Evolutionary conservation across 345 rosid species (phyloP), one percentile per base, ranked within the genome.

Genomic region (Eucalyptus fibrosa): DNA sequence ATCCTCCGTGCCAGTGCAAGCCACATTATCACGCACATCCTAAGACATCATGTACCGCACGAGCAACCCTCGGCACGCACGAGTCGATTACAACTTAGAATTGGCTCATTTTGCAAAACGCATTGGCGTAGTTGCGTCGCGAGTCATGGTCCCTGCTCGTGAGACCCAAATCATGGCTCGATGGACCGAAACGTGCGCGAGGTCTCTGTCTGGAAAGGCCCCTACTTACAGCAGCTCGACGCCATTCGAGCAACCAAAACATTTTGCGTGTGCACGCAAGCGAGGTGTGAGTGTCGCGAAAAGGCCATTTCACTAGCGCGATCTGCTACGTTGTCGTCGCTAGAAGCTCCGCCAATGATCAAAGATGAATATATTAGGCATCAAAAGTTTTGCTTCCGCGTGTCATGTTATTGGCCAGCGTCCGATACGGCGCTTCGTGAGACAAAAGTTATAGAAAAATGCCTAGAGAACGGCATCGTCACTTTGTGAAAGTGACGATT

Each of bases 251-350:
- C 67, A 12, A 60, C 5, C 13, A 12, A 26, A 60, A 26, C 32
- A 60, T 60, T 60, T 55, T 3, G n/a, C 30, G 23, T 51, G 55
- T 7, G 55, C 55, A 51, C 56, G 56, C 56, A 3, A 28, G 67
- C 65, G 30, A 24, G 53, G 40, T 12, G 55, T 3, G 18, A 26
- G 49, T 45, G 65, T 92, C 87, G 92, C 87, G 90, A 90, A 80
- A 86, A 88, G 93, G 92, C 90, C 88, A 40, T 87, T 59, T 11
- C 30, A 40, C 42, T 87, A 37, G 91, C 88, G 92, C 89, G 94
- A 86, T 91, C 94, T 93, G 93, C 93, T 92, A 91, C 19, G n/a
- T 88, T 91, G 89, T 91, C 89, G 13, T 59, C 88, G 8, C 83
- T 6, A 26, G 1, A 59, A 28, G n/a, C 67, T 26, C 30, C 67